Evolutionary conservation across 2,329 filamentous ascomycete genomes (phyloP).

Genomic region (Pestalotiopsis sp.): DNA sequence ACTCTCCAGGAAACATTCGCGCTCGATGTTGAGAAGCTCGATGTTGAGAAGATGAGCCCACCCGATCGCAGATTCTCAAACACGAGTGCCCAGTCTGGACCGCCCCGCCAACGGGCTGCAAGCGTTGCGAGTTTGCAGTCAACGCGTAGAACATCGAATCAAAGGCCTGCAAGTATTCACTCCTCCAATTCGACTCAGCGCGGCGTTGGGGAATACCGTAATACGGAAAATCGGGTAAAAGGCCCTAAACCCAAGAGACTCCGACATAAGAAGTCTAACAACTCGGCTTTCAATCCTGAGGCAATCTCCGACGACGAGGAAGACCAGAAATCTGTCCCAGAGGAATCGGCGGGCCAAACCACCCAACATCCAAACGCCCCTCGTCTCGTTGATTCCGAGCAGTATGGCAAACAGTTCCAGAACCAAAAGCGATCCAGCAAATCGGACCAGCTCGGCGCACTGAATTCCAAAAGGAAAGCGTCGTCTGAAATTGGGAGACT

Average conservation of each 20-base stretch:
- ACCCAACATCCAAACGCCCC: not conserved
- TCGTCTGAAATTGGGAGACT: not conserved
- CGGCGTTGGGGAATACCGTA: slow-evolving; percentile 6
- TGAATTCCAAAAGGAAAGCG: not conserved
- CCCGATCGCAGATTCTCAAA: not conserved
- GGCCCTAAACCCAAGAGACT: not conserved
- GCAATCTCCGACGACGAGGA: not conserved
- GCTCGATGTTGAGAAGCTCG: not conserved
- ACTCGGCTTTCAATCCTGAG: not conserved
- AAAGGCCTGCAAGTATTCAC: not conserved
- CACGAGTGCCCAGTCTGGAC: not conserved
- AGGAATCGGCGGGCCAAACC: not conserved
- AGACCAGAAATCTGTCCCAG: not conserved
- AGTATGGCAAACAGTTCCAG: not conserved
- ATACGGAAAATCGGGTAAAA: not conserved
- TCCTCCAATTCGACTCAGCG: not conserved
- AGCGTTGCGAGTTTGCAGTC: not conserved
- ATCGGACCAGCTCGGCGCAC: not conserved
- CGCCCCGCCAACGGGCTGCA: not conserved
- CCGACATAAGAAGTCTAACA: not conserved
- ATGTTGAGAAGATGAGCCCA: not conserved
- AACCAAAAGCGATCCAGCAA: not conserved
- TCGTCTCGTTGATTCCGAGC: not conserved
- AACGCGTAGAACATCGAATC: not conserved
- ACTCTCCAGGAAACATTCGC: not conserved